Evolutionary conservation across 345 rosid species (phyloP).

Genomic region (Isatis tinctoria): DNA sequence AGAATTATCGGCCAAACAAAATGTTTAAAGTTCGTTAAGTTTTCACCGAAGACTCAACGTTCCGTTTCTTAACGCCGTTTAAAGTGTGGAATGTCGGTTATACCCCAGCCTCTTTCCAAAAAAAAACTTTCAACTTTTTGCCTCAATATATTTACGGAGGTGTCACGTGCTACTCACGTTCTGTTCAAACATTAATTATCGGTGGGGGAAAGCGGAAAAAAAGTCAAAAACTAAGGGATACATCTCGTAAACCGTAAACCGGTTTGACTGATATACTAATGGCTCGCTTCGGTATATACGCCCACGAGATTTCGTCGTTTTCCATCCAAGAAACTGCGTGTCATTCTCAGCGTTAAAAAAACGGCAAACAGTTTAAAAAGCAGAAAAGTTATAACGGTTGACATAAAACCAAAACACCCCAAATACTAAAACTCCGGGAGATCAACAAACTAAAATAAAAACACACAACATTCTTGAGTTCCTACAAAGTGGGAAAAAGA

Average conservation of each 20-base stretch:
- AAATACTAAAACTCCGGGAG: constrained; percentile 18
- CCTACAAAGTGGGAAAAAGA: constrained; percentile 10
- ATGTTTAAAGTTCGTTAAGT: constrained; percentile 2
- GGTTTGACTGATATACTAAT: background rate
- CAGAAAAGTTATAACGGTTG: background rate
- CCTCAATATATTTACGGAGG: background rate
- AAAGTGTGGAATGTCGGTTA: background rate
- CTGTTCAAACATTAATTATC: background rate
- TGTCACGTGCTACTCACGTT: constrained; percentile 31
- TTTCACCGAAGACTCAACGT: background rate
- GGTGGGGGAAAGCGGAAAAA: background rate
- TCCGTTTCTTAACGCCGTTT: constrained; percentile 20
- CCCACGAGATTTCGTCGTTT: background rate
- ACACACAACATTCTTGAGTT: constrained; percentile 29
- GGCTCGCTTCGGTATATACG: background rate
- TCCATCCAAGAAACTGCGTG: background rate
- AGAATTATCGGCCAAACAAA: constrained; percentile 2
- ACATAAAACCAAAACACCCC: background rate
- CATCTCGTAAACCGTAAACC: background rate
- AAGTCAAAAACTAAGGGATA: background rate
- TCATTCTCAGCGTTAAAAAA: background rate
- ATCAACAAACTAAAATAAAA: constrained; percentile 22
- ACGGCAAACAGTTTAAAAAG: constrained; percentile 5
- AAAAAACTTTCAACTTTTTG: background rate
- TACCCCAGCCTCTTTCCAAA: background rate